Percentiles rank a stretch among this genome's conserved stretches.
Evolutionary conservation across 306 rosid species (phyloP).

Genomic region (Alnus glutinosa): DNA sequence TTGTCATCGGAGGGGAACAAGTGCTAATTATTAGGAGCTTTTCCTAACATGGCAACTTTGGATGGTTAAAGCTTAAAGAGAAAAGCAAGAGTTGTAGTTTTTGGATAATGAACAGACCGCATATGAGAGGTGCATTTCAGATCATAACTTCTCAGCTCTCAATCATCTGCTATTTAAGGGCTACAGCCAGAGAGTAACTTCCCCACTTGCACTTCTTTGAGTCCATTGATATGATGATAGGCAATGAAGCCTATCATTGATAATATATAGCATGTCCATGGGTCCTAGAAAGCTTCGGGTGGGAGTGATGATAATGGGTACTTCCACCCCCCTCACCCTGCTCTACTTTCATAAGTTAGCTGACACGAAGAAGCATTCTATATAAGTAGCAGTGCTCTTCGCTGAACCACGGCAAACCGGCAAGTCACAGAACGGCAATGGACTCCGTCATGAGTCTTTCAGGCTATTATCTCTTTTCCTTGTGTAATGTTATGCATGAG

Average conservation of each 20-base stretch:
- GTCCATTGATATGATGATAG: constrained; percentile 35
- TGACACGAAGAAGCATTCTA: constrained; percentile 31
- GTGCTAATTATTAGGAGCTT: constrained; percentile 17
- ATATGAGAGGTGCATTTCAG: neutral
- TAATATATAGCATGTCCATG: constrained; percentile 41
- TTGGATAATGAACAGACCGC: constrained; percentile 43
- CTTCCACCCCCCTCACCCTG: constrained; percentile 29
- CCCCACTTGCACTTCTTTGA: constrained; percentile 47
- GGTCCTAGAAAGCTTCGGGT: constrained; percentile 39
- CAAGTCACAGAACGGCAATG: constrained; percentile 91
- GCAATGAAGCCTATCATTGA: constrained; percentile 44
- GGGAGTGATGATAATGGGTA: constrained; percentile 29
- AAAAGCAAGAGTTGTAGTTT: constrained; percentile 21
- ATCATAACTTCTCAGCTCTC: constrained; percentile 13
- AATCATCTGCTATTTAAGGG: constrained; percentile 62
- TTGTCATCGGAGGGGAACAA: constrained; percentile 25
- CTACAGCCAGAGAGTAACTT: constrained; percentile 34
- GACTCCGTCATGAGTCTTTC: constrained; percentile 53
- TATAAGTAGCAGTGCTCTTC: constrained; percentile 34
- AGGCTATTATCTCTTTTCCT: constrained; percentile 30
- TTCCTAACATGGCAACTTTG: constrained; percentile 34
- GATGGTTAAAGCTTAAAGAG: constrained; percentile 32
- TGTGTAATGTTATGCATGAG: constrained; percentile 24
- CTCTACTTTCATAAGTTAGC: constrained; percentile 45
- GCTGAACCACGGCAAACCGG: constrained; percentile 68